Evolutionary conservation across 2,329 filamentous ascomycete species (phyloP).

Genomic region (Pseudogymnoascus verrucosus): DNA sequence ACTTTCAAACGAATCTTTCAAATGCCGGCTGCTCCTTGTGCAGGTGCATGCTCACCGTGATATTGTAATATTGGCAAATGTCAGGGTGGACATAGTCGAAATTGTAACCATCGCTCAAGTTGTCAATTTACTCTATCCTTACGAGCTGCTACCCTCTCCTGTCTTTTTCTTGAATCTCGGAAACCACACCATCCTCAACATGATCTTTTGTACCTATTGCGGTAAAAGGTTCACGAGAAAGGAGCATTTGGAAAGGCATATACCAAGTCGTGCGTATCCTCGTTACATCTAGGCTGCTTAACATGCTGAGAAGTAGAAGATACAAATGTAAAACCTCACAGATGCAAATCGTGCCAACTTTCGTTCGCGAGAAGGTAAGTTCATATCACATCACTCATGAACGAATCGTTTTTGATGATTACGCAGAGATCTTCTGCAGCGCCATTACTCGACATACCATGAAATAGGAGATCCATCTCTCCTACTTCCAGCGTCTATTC

Average conservation of each 20-base stretch:
- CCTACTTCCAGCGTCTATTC: conserved; percentile 35
- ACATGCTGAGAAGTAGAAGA: conserved; percentile 30
- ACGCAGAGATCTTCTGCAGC: conserved; percentile 39
- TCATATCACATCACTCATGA: background rate
- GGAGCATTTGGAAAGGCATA: conserved; percentile 48
- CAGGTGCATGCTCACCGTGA: background rate
- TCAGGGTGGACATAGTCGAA: background rate
- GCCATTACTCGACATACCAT: conserved; percentile 45
- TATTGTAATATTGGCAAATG: background rate
- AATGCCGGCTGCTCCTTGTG: background rate
- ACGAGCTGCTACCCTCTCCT: background rate
- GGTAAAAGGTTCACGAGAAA: conserved; percentile 48
- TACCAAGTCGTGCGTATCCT: conserved; percentile 40
- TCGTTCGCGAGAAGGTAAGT: conserved; percentile 42
- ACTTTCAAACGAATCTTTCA: background rate
- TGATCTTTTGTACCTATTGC: conserved; percentile 46
- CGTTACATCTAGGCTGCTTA: background rate
- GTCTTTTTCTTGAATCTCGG: background rate
- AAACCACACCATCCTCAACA: conserved; percentile 15
- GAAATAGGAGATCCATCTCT: conserved; percentile 41
- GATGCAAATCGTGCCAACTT: conserved; percentile 41
- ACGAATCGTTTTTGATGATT: background rate
- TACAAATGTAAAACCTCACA: conserved; percentile 47
- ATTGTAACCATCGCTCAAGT: background rate
- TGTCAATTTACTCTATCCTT: background rate